Evolutionary conservation across 495 filamentous ascomycete species (phyloP).

Genomic region (Tuber aestivum): DNA sequence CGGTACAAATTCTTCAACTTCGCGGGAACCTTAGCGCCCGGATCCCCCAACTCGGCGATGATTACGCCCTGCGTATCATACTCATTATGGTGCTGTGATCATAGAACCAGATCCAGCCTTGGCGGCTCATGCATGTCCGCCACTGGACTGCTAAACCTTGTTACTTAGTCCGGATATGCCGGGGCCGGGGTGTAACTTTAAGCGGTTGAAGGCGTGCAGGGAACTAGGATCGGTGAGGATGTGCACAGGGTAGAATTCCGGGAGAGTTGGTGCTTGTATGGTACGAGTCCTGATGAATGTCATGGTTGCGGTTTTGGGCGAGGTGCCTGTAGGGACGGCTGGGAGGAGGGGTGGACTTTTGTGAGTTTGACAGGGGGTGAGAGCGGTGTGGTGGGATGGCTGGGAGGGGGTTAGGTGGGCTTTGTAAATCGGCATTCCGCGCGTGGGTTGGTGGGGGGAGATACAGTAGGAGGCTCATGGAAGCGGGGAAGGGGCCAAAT

Average conservation of each 20-base stretch:
- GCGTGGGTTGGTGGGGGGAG: neutral
- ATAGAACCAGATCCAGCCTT: conserved; percentile 15
- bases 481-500: neutral
- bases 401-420: neutral
- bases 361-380: conserved; percentile 46
- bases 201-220: conserved; percentile 62
- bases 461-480: neutral
- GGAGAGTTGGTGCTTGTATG: conserved; percentile 58
- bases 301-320: too few relatives aligned
- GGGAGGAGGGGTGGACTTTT: conserved; percentile 43
- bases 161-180: conserved; percentile 51
- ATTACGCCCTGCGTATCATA: conserved; percentile 16
- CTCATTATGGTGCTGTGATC: conserved; percentile 51
- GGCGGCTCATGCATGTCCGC: conserved; percentile 60
- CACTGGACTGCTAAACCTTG: conserved; percentile 54
- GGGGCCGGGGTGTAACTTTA: conserved; percentile 55
- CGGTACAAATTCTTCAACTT: conserved; percentile 70
- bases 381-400: neutral
- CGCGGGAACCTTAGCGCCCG: conserved; percentile 54
- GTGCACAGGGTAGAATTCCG: conserved; percentile 59
- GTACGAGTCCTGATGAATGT: too few relatives aligned
- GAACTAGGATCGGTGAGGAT: conserved; percentile 69
- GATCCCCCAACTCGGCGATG: conserved; percentile 17
- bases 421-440: neutral
- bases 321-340: too few relatives aligned